These are phyloP conservation scores for Linnemannia exigua DNA, from an alignment of 192 early-diverging fungal genomes.

Conservation along the genomic window DNA sequence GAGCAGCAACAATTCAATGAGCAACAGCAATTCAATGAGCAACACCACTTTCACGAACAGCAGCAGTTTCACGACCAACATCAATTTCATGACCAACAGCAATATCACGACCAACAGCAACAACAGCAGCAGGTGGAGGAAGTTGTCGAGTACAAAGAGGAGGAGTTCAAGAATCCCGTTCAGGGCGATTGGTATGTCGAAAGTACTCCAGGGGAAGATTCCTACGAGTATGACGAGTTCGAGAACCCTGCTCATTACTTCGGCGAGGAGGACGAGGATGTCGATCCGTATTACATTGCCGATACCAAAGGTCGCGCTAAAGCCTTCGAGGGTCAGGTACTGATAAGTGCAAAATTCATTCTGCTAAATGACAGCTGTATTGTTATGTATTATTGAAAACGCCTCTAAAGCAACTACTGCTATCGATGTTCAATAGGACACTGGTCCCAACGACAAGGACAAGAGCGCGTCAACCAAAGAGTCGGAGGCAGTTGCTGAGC, in stretches of 20 bases:
- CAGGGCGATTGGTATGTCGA: conserved; percentile 35
- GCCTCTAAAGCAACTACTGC: background rate
- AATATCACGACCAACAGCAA: conserved; percentile 8
- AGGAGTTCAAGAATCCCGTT: background rate
- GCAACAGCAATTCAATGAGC: background rate
- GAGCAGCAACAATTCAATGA: background rate
- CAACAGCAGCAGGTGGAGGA: conserved; percentile 8
- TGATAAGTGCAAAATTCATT: background rate
- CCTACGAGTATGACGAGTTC: conserved; percentile 20
- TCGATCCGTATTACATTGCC: conserved; percentile 53
- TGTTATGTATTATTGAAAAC: too few relatives aligned
- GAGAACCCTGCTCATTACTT: conserved; percentile 19
- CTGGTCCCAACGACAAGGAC: background rate
- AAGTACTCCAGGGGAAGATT: background rate
- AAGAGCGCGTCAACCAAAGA: background rate
- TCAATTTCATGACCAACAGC: background rate
- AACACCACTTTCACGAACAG: background rate
- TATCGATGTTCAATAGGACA: background rate
- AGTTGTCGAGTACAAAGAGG: conserved; percentile 7
- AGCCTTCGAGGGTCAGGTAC: conserved; percentile 35
- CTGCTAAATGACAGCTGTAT: background rate
- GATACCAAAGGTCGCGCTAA: conserved; percentile 48
- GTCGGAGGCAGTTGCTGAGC: background rate
- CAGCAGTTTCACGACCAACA: background rate
- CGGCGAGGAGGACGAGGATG: conserved; percentile 46